phyloP scores from a whole-genome alignment of 2,329 filamentous ascomycete genomes.

The Stagonosporopsis rhizophila region DNA sequence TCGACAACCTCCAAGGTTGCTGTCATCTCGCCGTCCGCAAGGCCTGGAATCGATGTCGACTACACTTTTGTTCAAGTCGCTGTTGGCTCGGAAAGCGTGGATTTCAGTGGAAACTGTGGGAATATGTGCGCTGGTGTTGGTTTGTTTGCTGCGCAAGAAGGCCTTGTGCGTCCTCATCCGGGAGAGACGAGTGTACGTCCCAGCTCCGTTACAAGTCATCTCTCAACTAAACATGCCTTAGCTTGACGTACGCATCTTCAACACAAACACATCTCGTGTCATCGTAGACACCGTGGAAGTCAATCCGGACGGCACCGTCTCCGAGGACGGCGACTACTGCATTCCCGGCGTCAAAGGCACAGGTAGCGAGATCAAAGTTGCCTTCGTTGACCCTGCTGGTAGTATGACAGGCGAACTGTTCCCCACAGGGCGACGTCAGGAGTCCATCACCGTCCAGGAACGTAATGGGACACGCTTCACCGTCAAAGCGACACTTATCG shows the following conservation, averaged over 20 bases:
- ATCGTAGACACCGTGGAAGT: constrained; percentile 63
- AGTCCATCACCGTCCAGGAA: constrained; percentile 51
- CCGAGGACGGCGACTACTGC: constrained; percentile 60
- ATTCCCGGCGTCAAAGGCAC: constrained; percentile 70
- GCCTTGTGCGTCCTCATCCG: constrained; percentile 52
- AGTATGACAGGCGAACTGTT: constrained; percentile 67
- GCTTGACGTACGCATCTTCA: constrained; percentile 63
- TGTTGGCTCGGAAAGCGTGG: constrained; percentile 66
- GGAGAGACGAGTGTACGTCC: constrained; percentile 26
- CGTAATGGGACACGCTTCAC: constrained; percentile 39
- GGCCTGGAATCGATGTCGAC: constrained; percentile 62
- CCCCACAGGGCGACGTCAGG: constrained; percentile 63
- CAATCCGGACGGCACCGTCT: constrained; percentile 51
- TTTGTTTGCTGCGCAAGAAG: constrained; percentile 66
- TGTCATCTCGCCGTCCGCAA: constrained; percentile 62
- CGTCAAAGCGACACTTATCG: constrained; percentile 63
- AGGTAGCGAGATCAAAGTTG: constrained; percentile 63
- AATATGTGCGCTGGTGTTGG: constrained; percentile 75
- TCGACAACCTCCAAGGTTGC: constrained; percentile 74
- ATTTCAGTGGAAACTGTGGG: constrained; percentile 74
- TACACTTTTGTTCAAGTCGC: constrained; percentile 76
- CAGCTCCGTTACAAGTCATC: neutral
- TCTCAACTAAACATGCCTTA: constrained; percentile 1
- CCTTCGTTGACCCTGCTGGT: constrained; percentile 68
- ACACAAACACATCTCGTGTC: constrained; percentile 72